Percentiles rank a stretch among this genome's conserved stretches.
Conservation (phyloP, 495 filamentous ascomycete genomes). For the Talaromyces nanjingensis region DNA sequence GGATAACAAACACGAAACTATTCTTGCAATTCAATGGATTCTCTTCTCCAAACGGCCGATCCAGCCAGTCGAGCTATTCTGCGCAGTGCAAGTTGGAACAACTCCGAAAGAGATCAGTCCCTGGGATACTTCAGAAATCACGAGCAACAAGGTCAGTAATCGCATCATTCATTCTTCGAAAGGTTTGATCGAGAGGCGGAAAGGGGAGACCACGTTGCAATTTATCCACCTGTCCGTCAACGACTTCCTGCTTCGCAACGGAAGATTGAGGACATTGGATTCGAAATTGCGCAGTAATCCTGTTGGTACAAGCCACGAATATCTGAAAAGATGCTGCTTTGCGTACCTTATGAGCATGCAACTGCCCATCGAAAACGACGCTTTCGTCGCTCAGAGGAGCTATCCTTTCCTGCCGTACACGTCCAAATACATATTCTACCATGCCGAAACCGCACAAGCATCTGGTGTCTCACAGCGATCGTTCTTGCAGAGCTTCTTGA, state of each 20-base stretch:
- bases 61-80: too few relatives aligned
- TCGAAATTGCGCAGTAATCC: conserved; percentile 19
- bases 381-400: conserved; percentile 12
- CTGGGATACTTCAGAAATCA: too few relatives aligned
- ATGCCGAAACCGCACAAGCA: conserved; percentile 32
- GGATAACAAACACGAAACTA: too few relatives aligned
- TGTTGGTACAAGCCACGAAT: conserved; percentile 23
- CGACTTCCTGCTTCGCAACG: conserved; percentile 32
- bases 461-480: conserved; percentile 24
- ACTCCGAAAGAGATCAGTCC: too few relatives aligned
- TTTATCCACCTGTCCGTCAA: conserved; percentile 45
- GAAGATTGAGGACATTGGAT: conserved; percentile 28
- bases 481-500: not conserved
- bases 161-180: conserved; percentile 30
- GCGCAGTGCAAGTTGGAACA: too few relatives aligned
- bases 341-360: conserved; percentile 14
- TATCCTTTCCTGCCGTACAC: conserved; percentile 43
- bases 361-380: not conserved
- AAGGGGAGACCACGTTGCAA: conserved; percentile 23
- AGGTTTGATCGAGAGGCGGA: conserved; percentile 33
- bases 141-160: not conserved
- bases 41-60: too few relatives aligned
- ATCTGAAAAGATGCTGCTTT: conserved; percentile 29
- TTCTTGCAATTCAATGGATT: too few relatives aligned
- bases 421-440: conserved; percentile 30